Base-by-base conservation (phyloP, 352 stramenopile genomes). In the Phytophthora vignae region DNA sequence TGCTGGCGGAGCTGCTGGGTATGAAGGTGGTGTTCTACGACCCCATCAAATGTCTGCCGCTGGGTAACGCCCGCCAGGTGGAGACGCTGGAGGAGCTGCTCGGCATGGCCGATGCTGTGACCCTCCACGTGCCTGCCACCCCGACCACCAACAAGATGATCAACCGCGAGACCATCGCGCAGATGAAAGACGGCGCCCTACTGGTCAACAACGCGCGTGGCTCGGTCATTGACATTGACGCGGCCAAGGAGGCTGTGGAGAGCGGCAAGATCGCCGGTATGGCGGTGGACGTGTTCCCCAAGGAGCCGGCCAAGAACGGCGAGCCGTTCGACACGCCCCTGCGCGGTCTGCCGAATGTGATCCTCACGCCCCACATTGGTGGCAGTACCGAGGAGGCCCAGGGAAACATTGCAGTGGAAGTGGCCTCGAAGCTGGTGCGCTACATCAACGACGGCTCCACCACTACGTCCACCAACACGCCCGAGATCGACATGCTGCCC, bases 1-100 rank as follows among this genome's bases (percentile, higher is more conserved):
- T 95, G 53, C 71, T 95, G 22, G 88, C 88, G 0, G 88, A 95
- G 69, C 71, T 95, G 29, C 67, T 99, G 1, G 97, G 97, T 48
- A 99, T 99, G 96, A 95, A 97, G 50, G 91, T 97, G n/a, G 81
- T 98, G 10, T 97, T 97, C 66, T 98, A 97, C 76, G 94, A 98
- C 76, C 94, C 94, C 0, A 91, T 98, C 62, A 95, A 91, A 79
- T 93, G 77, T 74, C 76, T 88, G 59, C 94, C 78, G 14, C 77
- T 89, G 7, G 87, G 77, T 25, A 95, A 90, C 68, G 92, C 83
- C 12, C 91, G 87, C 54, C 91, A 97, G 63, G 88, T 96, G 25
- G 84, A 97, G 29, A 88, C 84, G 31, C 79, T 98, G 6, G 79
- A 95, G 48, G 84, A 97, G 53, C 82, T 98, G 55, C 83, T 98